These are phyloP conservation scores for Teratosphaeria pseudoeucalypti DNA, from an alignment of 2,329 filamentous ascomycete genomes.

Conservation along the genomic window DNA sequence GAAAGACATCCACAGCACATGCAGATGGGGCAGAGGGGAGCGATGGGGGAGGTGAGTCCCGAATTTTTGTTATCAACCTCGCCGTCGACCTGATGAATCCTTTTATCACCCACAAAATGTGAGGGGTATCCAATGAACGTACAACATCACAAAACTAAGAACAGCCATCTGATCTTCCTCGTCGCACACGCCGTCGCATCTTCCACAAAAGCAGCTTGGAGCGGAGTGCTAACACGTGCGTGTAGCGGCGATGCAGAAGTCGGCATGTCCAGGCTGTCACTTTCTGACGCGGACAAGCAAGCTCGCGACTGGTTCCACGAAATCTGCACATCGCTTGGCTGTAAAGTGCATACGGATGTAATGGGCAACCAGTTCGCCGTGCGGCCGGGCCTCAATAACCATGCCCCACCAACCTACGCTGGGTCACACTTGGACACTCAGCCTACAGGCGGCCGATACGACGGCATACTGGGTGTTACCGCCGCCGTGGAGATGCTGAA, in stretches of 20 bases:
- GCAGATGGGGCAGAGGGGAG: constrained; percentile 56
- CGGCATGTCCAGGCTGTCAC: constrained; percentile 65
- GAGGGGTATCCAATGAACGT: constrained; percentile 10
- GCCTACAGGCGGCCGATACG: constrained; percentile 56
- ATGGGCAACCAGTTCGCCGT: constrained; percentile 78
- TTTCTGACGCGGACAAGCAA: constrained; percentile 60
- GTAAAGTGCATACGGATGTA: constrained; percentile 56
- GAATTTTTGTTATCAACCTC: background rate
- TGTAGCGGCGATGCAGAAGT: constrained; percentile 45
- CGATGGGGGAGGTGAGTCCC: constrained; percentile 54
- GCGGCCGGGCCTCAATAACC: constrained; percentile 49
- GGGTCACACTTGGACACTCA: constrained; percentile 45
- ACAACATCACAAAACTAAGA: constrained; percentile 10
- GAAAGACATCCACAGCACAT: constrained; percentile 54
- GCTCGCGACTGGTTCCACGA: constrained; percentile 67
- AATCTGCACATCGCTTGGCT: constrained; percentile 53
- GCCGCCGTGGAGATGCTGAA: constrained; percentile 64
- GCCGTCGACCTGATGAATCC: background rate
- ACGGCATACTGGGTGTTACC: constrained; percentile 65
- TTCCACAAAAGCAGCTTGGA: background rate
- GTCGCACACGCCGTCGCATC: background rate
- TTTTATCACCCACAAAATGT: constrained; percentile 11
- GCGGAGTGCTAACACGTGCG: background rate
- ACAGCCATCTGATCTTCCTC: constrained; percentile 16
- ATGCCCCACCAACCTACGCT: constrained; percentile 31